Base-by-base conservation (phyloP, 2,329 filamentous ascomycete genomes). In the Penicillium vulpinum region DNA sequence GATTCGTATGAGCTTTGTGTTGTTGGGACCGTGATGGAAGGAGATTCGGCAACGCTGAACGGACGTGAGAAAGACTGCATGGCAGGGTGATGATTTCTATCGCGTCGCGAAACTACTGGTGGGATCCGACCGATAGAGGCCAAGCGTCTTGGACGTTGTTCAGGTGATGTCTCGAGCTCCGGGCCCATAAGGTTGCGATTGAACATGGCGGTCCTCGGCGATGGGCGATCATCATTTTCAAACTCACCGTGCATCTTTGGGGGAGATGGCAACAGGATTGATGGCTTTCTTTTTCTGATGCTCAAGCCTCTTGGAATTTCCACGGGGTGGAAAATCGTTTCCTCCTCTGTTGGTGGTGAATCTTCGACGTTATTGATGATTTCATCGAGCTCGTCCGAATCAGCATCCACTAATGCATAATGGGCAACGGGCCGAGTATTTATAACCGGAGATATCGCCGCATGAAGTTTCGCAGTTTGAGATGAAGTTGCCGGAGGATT, bases 91-190 rank as follows among this genome's bases (percentile, higher is more conserved):
- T 88, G 84, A 35, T 86, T 80, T 51, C 87, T 83, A 45, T 83
- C 81, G 46, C 80, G 77, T 49, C 83, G 86, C 44, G 85, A 90
- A 29, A 93, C 81, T 4, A 96, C 91, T 66, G 86, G 87, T 9
- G 92, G 92, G 50, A 96, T 96, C 16, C 92, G 85, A 9, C 92
- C 92, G 45, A 96, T 87, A 64, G 93, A 91, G 28, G 87, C 85
- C 18, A 96, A 78, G 54, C 92, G 83, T 68, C 85, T 90, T 10
- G 84, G 84, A 10, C 76, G 77, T 36, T 75, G 74, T 61, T 71
- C 47, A 22, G 51, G 51, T 45, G 44, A 64, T 6, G 40, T 51
- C 11, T 70, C 60, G 24, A 58, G 54, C 16, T 58, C 62, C 13
- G 54, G 16, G 9, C 48, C 41, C 51, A 57, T 54, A 8, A 62